Percentiles rank a stretch among this genome's conserved stretches.
Evolutionary conservation across 345 rosid species (phyloP).

Genomic region (Moricandia arvensis): DNA sequence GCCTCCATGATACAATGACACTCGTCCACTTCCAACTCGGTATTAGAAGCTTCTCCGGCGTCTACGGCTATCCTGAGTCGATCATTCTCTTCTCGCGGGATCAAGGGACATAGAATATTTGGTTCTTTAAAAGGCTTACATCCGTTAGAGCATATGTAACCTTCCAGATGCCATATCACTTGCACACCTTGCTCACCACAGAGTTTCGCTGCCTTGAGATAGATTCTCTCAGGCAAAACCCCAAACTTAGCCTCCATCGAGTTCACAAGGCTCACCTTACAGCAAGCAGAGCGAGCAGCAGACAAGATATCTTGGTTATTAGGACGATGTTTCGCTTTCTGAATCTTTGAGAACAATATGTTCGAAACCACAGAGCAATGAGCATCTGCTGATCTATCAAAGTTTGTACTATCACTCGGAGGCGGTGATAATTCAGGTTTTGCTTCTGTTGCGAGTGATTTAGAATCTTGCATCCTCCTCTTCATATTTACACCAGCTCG

Average conservation of each 20-base stretch:
- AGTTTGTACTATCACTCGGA: slow-evolving; percentile 37
- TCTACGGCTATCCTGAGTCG: slow-evolving; percentile 26
- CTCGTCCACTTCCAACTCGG: slow-evolving; percentile 75
- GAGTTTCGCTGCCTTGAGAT: slow-evolving; percentile 91
- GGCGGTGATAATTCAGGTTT: slow-evolving; percentile 39
- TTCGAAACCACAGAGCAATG: slow-evolving; percentile 72
- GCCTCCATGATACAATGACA: slow-evolving; percentile 72
- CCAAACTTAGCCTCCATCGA: slow-evolving; percentile 76
- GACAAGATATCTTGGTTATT: slow-evolving; percentile 76
- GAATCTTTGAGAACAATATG: slow-evolving; percentile 60
- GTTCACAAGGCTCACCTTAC: slow-evolving; percentile 74
- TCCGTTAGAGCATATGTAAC: slow-evolving; percentile 73
- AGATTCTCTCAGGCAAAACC: slow-evolving; percentile 60
- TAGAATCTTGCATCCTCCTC: slow-evolving; percentile 72
- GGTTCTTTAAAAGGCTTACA: slow-evolving; percentile 60
- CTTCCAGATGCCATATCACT: slow-evolving; percentile 88
- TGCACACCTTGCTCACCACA: slow-evolving; percentile 86
- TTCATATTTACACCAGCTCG: slow-evolving; percentile 60
- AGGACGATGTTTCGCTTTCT: slow-evolving; percentile 84
- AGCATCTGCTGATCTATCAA: slow-evolving; percentile 55
- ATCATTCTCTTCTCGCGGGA: slow-evolving; percentile 44
- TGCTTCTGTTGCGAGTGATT: slow-evolving; percentile 43
- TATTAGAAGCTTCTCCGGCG: slow-evolving; percentile 32
- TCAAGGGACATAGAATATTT: slow-evolving; percentile 38
- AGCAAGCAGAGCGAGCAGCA: slow-evolving; percentile 82